Conservation (phyloP, 768 basidiomycete species). For the Agaricus sinodeliciosus region DNA sequence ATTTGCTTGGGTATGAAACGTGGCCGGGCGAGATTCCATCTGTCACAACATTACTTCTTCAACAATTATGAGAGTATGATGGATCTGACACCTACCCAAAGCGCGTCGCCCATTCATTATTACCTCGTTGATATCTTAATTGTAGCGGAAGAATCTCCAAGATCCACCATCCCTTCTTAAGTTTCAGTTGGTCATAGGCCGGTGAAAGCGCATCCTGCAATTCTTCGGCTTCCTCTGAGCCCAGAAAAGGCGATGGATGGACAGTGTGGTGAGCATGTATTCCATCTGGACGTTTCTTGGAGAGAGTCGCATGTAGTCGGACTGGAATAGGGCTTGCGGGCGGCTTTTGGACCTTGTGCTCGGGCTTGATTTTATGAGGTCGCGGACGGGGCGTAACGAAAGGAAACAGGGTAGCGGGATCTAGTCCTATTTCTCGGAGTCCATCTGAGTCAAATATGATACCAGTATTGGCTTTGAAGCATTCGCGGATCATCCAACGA, state of each 20-base stretch:
- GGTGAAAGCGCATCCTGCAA: slow-evolving; percentile 49
- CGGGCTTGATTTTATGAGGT: slow-evolving; percentile 17
- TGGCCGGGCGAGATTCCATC: slow-evolving; percentile 29
- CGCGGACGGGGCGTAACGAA: slow-evolving; percentile 31
- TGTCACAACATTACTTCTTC: slow-evolving; percentile 10
- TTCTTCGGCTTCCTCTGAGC: slow-evolving; percentile 58
- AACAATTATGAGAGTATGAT: not conserved
- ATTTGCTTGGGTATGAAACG: slow-evolving; percentile 36
- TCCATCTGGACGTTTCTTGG: slow-evolving; percentile 15
- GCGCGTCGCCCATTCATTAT: slow-evolving; percentile 30
- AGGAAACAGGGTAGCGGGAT: slow-evolving; percentile 40
- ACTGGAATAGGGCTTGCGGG: slow-evolving; percentile 21
- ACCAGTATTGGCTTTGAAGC: slow-evolving; percentile 52
- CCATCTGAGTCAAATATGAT: slow-evolving; percentile 50
- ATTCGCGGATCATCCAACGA: slow-evolving; percentile 71
- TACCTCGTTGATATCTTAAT: slow-evolving; percentile 29
- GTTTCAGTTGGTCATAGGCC: slow-evolving; percentile 51
- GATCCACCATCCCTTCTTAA: slow-evolving; percentile 55
- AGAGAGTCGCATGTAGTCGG: slow-evolving; percentile 15
- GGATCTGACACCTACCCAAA: slow-evolving; percentile 22
- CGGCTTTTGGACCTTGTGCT: slow-evolving; percentile 19
- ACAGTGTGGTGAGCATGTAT: slow-evolving; percentile 11
- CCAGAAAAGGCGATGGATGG: slow-evolving; percentile 17
- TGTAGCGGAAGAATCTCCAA: slow-evolving; percentile 50
- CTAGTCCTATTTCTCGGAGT: slow-evolving; percentile 43